phyloP scores from a whole-genome alignment of 2,329 filamentous ascomycete species.

The Alternaria viburni region DNA sequence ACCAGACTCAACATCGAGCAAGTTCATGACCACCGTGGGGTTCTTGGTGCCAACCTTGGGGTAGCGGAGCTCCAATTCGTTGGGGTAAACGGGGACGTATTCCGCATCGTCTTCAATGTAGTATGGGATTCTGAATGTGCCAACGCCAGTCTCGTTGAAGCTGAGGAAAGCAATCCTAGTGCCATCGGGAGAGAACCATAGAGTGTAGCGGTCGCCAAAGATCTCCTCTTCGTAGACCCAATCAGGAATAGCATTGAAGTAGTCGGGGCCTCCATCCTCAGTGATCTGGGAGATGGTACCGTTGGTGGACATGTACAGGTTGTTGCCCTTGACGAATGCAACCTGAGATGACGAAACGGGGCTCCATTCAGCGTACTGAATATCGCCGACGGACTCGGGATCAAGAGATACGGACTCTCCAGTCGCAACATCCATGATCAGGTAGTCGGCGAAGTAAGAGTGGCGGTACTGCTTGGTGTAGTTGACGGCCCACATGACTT shows the following conservation, averaged over 20 bases:
- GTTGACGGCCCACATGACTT: constrained; percentile 68
- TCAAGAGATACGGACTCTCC: constrained; percentile 63
- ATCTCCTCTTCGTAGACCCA: constrained; percentile 70
- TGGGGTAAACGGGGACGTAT: constrained; percentile 65
- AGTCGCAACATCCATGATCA: constrained; percentile 66
- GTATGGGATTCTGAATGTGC: constrained; percentile 70
- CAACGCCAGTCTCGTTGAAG: constrained; percentile 71
- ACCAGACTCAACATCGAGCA: constrained; percentile 61
- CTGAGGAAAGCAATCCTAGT: constrained; percentile 62
- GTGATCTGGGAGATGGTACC: constrained; percentile 65
- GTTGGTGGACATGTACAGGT: constrained; percentile 66
- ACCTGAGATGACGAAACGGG: constrained; percentile 62
- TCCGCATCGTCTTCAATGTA: constrained; percentile 66
- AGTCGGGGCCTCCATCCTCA: constrained; percentile 64
- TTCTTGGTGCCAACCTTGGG: constrained; percentile 73
- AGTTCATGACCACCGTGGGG: constrained; percentile 66
- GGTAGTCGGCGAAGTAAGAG: constrained; percentile 72
- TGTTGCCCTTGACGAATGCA: constrained; percentile 71
- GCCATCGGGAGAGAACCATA: constrained; percentile 66
- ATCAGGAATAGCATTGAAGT: constrained; percentile 68
- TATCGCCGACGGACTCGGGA: constrained; percentile 65
- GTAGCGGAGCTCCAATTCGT: constrained; percentile 68
- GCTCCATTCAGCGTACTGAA: constrained; percentile 70
- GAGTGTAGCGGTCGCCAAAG: constrained; percentile 57
- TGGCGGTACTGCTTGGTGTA: constrained; percentile 72